These are phyloP conservation scores for Aureobasidium leucospermi DNA, from an alignment of 2,329 filamentous ascomycete genomes.

Conservation along the genomic window DNA sequence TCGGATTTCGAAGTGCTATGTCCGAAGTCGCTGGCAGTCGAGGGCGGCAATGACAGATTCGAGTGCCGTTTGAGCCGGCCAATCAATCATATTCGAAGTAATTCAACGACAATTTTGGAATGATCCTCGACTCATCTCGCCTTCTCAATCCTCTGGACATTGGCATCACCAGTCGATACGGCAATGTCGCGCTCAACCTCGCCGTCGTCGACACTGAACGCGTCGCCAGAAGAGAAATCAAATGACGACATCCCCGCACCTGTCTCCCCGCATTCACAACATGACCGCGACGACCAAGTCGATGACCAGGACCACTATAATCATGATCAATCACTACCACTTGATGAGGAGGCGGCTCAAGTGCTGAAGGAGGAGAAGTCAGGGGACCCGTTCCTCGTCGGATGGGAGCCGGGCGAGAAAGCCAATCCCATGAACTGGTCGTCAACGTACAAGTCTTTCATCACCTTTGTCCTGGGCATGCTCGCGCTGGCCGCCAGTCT, in stretches of 20 bases:
- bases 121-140: not conserved
- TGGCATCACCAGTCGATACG: not conserved
- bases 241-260: not conserved
- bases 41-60: not conserved
- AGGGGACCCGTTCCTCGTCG: conserved; percentile 22
- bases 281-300: not conserved
- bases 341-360: not conserved
- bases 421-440: conserved; percentile 44
- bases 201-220: not conserved
- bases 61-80: conserved; percentile 9
- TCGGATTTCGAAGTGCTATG: not conserved
- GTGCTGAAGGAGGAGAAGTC: not conserved
- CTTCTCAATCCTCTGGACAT: not conserved
- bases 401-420: conserved; percentile 70
- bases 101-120: not conserved
- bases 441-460: conserved; percentile 36
- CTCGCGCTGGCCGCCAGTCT: conserved; percentile 44
- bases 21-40: not conserved
- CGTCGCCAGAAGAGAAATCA: not conserved
- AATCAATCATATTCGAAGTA: not conserved
- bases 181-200: not conserved
- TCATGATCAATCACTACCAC: not conserved
- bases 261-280: not conserved
- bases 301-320: no score
- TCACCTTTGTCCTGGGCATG: conserved; percentile 44